Percentiles rank a stretch among this genome's conserved stretches.
Conservation (phyloP, 805 yeast genomes). For the Alloascoidea africana region DNA sequence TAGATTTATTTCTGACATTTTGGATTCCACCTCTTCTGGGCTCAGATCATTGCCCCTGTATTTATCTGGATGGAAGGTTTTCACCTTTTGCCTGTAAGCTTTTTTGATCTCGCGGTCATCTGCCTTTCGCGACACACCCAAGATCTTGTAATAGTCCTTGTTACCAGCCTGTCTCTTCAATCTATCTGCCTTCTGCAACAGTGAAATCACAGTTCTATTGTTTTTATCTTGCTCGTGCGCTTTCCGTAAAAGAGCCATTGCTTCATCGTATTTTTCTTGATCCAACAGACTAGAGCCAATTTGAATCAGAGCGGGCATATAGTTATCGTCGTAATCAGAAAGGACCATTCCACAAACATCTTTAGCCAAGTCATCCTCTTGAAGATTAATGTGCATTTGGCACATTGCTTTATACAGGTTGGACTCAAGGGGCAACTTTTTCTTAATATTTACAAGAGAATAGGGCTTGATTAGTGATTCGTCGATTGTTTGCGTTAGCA, state of each 20-base stretch:
- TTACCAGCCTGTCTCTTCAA: conserved; percentile 22
- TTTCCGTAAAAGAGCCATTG: conserved; percentile 15
- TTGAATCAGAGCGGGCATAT: conserved; percentile 23
- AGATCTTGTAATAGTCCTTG: conserved; percentile 67
- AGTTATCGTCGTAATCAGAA: conserved; percentile 10
- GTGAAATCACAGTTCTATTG: conserved; percentile 8
- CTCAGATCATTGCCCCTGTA: conserved; percentile 47
- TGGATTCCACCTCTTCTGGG: conserved; percentile 55
- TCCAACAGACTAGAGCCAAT: conserved; percentile 22
- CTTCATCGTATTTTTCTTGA: conserved; percentile 22
- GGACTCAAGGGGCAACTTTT: conserved; percentile 13
- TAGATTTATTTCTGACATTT: conserved; percentile 85
- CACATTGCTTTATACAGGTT: conserved; percentile 24
- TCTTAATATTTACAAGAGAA: conserved; percentile 3
- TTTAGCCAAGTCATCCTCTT: conserved; percentile 14
- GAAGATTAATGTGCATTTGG: conserved; percentile 21
- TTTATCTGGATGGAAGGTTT: conserved; percentile 87
- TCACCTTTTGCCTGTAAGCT: conserved; percentile 67
- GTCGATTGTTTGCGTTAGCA: conserved; percentile 3
- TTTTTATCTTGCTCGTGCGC: conserved; percentile 9
- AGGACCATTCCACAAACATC: conserved; percentile 14
- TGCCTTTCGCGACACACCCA: conserved; percentile 56
- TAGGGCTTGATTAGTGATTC: conserved; percentile 6
- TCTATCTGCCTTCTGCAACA: conserved; percentile 9
- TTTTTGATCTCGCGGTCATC: conserved; percentile 58